phyloP scores from a whole-genome alignment of 2,329 filamentous ascomycete genomes.

The Magnaporthiopsis rhizophila region DNA sequence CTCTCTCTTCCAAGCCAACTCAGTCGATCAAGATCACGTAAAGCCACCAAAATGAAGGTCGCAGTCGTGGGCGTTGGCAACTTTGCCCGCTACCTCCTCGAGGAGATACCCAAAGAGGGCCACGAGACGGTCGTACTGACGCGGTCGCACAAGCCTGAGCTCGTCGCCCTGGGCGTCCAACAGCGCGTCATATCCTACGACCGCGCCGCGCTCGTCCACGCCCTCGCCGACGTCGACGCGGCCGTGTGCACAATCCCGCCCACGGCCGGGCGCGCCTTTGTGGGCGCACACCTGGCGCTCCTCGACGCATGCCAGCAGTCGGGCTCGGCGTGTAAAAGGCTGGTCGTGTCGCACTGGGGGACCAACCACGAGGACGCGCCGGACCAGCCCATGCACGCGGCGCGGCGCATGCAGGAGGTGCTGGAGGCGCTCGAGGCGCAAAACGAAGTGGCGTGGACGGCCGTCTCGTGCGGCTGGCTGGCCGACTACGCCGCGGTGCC shows the following conservation, averaged over 20 bases:
- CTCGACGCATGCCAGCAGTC: constrained; percentile 6
- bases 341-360: constrained; percentile 8
- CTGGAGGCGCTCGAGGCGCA: constrained; percentile 7
- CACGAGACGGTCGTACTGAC: constrained; percentile 8
- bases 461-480: constrained; percentile 9
- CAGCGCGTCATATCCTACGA: too few species aligned
- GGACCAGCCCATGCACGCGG: neutral
- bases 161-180: neutral
- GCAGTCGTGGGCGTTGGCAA: constrained; percentile 10
- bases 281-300: too few species aligned
- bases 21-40: too few species aligned
- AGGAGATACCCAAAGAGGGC: constrained; percentile 8
- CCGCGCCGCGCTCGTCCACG: too few species aligned
- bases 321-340: constrained; percentile 4
- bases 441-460: constrained; percentile 7
- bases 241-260: too few species aligned
- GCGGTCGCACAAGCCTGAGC: constrained; percentile 9
- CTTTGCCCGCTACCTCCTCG: constrained; percentile 10
- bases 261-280: too few species aligned
- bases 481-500: constrained; percentile 10
- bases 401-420: neutral
- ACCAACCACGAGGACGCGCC: constrained; percentile 5
- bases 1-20: too few species aligned
- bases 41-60: constrained; percentile 1
- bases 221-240: too few species aligned